A percentile compares a stretch with the other conserved stretches of the same genome.
These are phyloP conservation scores for Ogataea degrootiae DNA, from an alignment of 805 yeast species.

Conservation along the genomic window DNA sequence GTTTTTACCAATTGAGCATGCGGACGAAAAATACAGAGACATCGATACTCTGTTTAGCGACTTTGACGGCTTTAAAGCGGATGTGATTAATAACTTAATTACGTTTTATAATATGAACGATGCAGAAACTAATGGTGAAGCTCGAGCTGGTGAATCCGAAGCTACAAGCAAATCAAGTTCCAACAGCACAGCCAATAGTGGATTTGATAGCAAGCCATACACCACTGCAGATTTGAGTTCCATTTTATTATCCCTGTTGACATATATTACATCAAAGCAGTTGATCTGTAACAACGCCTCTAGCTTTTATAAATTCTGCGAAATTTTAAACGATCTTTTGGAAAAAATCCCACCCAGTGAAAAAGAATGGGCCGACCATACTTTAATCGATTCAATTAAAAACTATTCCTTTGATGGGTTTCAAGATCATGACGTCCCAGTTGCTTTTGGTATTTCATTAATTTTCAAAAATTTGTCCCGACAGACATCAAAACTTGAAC, in stretches of 20 bases:
- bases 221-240: constrained; percentile 40
- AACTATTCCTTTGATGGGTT: constrained; percentile 11
- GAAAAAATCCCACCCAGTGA: constrained; percentile 41
- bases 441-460: constrained; percentile 40
- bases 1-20: constrained; percentile 48
- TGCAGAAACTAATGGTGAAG: background rate
- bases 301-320: constrained; percentile 30
- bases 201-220: constrained; percentile 31
- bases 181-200: too few species aligned
- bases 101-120: constrained; percentile 12
- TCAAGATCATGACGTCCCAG: constrained; percentile 17
- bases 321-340: constrained; percentile 32
- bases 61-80: constrained; percentile 9
- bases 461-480: constrained; percentile 34
- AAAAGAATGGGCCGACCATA: constrained; percentile 28
- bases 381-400: constrained; percentile 26
- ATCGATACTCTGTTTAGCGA: constrained; percentile 3
- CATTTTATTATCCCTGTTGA: constrained; percentile 31
- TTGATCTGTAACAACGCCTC: constrained; percentile 11
- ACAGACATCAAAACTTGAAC: constrained; percentile 29
- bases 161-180: constrained; percentile 10
- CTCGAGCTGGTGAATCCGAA: constrained; percentile 4
- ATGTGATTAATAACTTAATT: constrained; percentile 10
- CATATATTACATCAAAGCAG: constrained; percentile 17
- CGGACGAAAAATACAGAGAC: constrained; percentile 19